Base-by-base conservation (phyloP, 192 early-diverging fungal species). In the Umbelopsis ramanniana region DNA sequence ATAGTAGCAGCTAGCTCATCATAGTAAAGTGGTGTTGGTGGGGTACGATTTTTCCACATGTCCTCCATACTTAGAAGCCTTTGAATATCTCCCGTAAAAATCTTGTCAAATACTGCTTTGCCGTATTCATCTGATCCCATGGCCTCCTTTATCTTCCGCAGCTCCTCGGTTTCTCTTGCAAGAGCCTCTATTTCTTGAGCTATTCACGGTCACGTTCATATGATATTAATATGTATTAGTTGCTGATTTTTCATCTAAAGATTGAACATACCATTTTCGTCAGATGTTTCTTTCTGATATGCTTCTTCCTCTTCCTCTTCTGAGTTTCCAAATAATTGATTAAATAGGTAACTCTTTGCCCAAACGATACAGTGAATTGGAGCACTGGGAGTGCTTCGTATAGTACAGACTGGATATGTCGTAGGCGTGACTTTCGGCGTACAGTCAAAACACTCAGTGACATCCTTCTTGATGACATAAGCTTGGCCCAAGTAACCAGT, bases 331-430 rank as follows among this genome's bases (percentile, higher is more conserved):
- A 98, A 96, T 15, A 94, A 83, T 73, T 88, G 82, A 67, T 84
- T 89, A 78, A 98, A 98, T 38, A 98, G 83, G 80, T 96, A 99
- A 72, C 89, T 93, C 79, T 99, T 99, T 72, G 97, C 94, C 98
- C 98, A 99, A 29, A 98, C 97, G 72, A 99, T 95, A 72, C 97
- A 98, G 76, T 99, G 98, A 52, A 99, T 95, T 17, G 98, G 94
- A 29, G 90, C 88, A 50, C 87, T 92, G 0, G 98, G 98, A 6
- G 98, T 99, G 37, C 92, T 94, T 45, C 98, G 89, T 74, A 99
- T 98, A 7, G 98, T 99, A 77, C 98, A 99, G 7, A 98, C 93
- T 19, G 98, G 93, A 68, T 92, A 98, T 0, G 97, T 95, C 69
- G 89, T 96, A 60, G 90, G 90, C 2, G 86, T 91, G 2, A 92